A percentile compares a stretch with the other conserved stretches of the same genome.
Evolutionary conservation across 2,329 filamentous ascomycete genomes (phyloP).

Genomic region (Fusarium kyushuense): DNA sequence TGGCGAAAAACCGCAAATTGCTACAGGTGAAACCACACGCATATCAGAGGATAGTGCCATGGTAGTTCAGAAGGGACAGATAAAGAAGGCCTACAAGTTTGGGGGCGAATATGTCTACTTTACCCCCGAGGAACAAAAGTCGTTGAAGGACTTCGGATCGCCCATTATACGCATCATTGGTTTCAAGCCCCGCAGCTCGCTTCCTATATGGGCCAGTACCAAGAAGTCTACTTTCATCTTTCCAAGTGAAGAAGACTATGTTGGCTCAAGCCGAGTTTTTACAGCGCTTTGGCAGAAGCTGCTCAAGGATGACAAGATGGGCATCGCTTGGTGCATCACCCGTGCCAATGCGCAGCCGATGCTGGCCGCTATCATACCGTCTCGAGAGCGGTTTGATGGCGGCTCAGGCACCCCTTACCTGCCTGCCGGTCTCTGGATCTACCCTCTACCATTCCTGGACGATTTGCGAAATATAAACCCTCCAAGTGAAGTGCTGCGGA

Average conservation of each 20-base stretch:
- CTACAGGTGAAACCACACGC: constrained; percentile 76
- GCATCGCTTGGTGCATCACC: constrained; percentile 88
- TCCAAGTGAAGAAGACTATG: constrained; percentile 87
- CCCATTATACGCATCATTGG: constrained; percentile 90
- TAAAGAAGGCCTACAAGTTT: constrained; percentile 95
- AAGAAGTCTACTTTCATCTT: constrained; percentile 94
- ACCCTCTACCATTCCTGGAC: constrained; percentile 88
- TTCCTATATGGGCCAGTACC: constrained; percentile 86
- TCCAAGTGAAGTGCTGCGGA: constrained; percentile 61
- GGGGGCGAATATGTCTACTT: constrained; percentile 92
- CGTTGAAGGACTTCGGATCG: constrained; percentile 82
- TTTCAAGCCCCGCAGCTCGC: constrained; percentile 82
- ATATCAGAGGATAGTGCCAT: constrained; percentile 82
- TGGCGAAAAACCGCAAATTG: constrained; percentile 87
- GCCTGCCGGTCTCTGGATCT: constrained; percentile 88
- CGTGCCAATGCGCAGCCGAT: constrained; percentile 83
- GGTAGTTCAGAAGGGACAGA: constrained; percentile 81
- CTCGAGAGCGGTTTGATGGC: constrained; percentile 73
- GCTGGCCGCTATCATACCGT: constrained; percentile 85
- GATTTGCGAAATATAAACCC: constrained; percentile 84
- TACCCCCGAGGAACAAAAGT: constrained; percentile 82
- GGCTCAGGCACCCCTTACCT: constrained; percentile 75
- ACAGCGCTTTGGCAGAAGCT: constrained; percentile 91
- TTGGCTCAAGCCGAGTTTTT: constrained; percentile 94
- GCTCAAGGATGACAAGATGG: constrained; percentile 81